Conservation (phyloP, 2,329 filamentous ascomycete genomes). For the Talaromyces marneffei region DNA sequence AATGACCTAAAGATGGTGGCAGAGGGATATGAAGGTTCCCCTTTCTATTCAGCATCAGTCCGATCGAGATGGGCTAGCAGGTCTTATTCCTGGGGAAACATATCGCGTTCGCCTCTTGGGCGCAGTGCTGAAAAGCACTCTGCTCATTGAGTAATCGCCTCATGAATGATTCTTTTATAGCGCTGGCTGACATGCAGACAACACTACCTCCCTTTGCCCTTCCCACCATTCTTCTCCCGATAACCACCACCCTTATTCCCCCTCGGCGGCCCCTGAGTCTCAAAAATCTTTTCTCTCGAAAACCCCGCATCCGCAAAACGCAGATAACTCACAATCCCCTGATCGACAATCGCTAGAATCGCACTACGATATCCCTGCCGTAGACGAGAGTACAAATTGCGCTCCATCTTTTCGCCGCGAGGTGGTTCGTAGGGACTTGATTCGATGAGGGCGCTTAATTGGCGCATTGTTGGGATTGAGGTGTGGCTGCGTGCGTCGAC, state of each 20-base stretch:
- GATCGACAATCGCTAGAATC: slow-evolving; percentile 80
- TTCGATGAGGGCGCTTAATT: slow-evolving; percentile 66
- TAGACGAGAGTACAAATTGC: slow-evolving; percentile 65
- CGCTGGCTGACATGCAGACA: slow-evolving; percentile 21
- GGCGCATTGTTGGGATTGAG: slow-evolving; percentile 63
- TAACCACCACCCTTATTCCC: slow-evolving; percentile 28
- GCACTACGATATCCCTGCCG: slow-evolving; percentile 82
- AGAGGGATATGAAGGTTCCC: slow-evolving; percentile 28
- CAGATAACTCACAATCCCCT: slow-evolving; percentile 84
- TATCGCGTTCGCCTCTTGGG: background rate
- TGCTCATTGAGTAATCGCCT: background rate
- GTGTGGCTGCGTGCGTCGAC: slow-evolving; percentile 65
- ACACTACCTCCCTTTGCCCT: slow-evolving; percentile 23
- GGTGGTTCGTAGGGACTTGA: slow-evolving; percentile 66
- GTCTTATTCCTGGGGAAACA: slow-evolving; percentile 29
- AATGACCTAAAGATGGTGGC: slow-evolving; percentile 47
- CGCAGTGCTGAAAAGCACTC: background rate
- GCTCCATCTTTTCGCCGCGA: slow-evolving; percentile 41
- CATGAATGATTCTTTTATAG: too few species aligned
- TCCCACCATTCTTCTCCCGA: slow-evolving; percentile 18
- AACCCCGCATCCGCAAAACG: slow-evolving; percentile 75
- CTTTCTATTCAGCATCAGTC: slow-evolving; percentile 24
- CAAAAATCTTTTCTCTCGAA: slow-evolving; percentile 63
- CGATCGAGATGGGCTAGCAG: slow-evolving; percentile 18
- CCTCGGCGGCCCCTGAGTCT: slow-evolving; percentile 22